Base-by-base conservation (phyloP, 768 basidiomycete species). In the Porpolomopsis calyptriformis region DNA sequence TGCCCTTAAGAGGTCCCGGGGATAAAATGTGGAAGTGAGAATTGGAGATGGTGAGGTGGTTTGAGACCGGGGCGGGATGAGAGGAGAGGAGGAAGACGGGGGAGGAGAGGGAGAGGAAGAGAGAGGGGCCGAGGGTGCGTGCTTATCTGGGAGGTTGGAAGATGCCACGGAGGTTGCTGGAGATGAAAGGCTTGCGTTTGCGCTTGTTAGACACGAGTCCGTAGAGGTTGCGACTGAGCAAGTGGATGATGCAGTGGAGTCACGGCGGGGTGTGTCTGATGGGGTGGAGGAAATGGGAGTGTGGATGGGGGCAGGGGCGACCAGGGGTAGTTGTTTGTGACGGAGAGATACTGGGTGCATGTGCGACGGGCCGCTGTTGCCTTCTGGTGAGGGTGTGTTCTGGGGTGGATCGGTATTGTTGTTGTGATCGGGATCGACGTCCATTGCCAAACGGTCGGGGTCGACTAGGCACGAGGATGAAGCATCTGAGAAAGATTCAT, bases 321-420 rank as follows among this genome's bases (percentile, higher is more conserved):
- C 7, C n/a, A n/a, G n/a, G n/a, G n/a, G n/a, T 10, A 26, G 37
- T 16, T 33, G 48, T 33, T 22, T 20, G 18, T 24, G 41, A 24
- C 69, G 66, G 26, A 65, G 66, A 4, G 63, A 58, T 22, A 74
- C 66, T 18, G 74, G 74, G 56, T 80, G 78, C 78, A 80, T 80
- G 20, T 42, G 40, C 7, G 57, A 77, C 73, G 45, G 59, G 59
- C 43, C 61, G 60, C 18, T 55, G 57, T 34, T 68, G 1, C 19
- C 62, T 40, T 56, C 49, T 41, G 39, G 14, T 47, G 25, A 27
- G 31, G 25, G 18, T 11, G 40, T 11, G 14, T 56, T 23, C 52
- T 52, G 22, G 60, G 51, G 18, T 54, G 51, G 36, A 38, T 46
- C 36, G 52, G 50, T 22, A 43, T 52, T 55, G 4, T 44, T 49